Evolutionary conservation across 2,329 filamentous ascomycete species (phyloP), one percentile per base, ranked within the genome.

Genomic region (Cadophora sp.): DNA sequence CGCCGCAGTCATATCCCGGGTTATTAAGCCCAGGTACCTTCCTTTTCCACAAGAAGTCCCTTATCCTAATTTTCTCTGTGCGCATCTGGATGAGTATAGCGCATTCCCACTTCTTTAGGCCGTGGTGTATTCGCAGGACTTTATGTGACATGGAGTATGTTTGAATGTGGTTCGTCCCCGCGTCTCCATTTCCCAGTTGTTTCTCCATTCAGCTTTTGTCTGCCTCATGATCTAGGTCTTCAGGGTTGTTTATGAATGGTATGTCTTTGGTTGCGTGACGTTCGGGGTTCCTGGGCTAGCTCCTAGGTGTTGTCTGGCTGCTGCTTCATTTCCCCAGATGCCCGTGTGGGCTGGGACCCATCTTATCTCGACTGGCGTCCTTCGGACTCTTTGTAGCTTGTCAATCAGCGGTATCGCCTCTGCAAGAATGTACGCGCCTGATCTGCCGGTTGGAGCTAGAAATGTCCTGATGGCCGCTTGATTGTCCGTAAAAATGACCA

Each of bases 291-390:
- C 29, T 40, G 14, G 29, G 56, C 27, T 59, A 59, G 29, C 56
- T 59, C 56, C 29, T 59, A 59, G 9, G n/a, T 59, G 12, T 59
- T 59, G n/a, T 59, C n/a, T 59, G 29, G 56, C 56, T 59, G 56
- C 71, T 51, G 34, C 60, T 64, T 72, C 65, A 62, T 72, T 72
- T 55, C 69, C 71, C 56, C 26, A 46, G 67, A 72, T 69, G 56
- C 71, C 69, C 14, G 55, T 69, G 56, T 72, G 64, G 16, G 56
- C 56, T 34, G 31, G 59, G 14, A 51, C 46, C 43, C 27, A 63
- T 34, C 64, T 65, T 40, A 69, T 61, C 59, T 71, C 67, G 12
- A 69, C 48, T 12, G 29, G 40, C 56, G 29, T n/a, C n/a, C n/a
- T n/a, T n/a, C n/a, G n/a, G n/a, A n/a, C n/a, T n/a, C n/a, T n/a